Conservation (phyloP, 208 protist genomes). For the Vickermania ingenoplastis region DNA sequence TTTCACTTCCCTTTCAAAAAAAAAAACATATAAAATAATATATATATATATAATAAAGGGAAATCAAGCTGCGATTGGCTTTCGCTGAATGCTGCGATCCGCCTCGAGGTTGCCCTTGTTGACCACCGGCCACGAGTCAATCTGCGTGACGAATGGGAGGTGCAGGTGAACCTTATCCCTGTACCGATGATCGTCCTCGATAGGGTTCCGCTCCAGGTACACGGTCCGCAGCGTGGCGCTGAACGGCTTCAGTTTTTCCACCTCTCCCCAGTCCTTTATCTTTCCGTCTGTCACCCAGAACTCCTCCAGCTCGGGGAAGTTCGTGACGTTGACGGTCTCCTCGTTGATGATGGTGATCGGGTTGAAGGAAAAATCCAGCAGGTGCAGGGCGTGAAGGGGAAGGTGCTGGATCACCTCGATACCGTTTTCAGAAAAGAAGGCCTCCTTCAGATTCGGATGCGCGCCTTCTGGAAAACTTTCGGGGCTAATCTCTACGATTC, state of each 20-base stretch:
- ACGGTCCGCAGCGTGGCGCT: conserved; percentile 63
- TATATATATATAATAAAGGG: no score
- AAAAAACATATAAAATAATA: no score
- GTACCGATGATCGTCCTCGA: conserved; percentile 84
- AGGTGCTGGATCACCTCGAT: conserved; percentile 55
- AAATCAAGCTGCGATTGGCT: no score
- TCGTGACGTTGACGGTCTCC: conserved; percentile 41
- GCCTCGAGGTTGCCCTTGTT: conserved; percentile 78
- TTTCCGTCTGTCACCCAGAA: conserved; percentile 89
- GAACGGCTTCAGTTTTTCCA: conserved; percentile 61
- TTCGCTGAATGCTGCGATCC: conserved; percentile 64
- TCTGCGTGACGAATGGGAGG: conserved; percentile 76
- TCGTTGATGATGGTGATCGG: conserved; percentile 62
- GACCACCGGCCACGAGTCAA: conserved; percentile 83
- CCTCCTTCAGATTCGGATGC: conserved; percentile 50
- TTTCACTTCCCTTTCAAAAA: no score
- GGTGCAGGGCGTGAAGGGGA: conserved; percentile 33
- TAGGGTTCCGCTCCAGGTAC: conserved; percentile 85
- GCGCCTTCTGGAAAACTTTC: conserved; percentile 46
- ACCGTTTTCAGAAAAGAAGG: conserved; percentile 84
- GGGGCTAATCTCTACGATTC: conserved; percentile 50
- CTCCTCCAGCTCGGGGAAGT: conserved; percentile 70
- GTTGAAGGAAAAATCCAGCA: conserved; percentile 84
- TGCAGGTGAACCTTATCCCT: conserved; percentile 79
- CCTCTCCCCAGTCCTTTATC: conserved; percentile 69